A percentile compares a stretch with the other conserved stretches of the same genome.
These are phyloP conservation scores for Fusarium penzigii DNA, from an alignment of 2,329 filamentous ascomycete genomes.

Conservation along the genomic window DNA sequence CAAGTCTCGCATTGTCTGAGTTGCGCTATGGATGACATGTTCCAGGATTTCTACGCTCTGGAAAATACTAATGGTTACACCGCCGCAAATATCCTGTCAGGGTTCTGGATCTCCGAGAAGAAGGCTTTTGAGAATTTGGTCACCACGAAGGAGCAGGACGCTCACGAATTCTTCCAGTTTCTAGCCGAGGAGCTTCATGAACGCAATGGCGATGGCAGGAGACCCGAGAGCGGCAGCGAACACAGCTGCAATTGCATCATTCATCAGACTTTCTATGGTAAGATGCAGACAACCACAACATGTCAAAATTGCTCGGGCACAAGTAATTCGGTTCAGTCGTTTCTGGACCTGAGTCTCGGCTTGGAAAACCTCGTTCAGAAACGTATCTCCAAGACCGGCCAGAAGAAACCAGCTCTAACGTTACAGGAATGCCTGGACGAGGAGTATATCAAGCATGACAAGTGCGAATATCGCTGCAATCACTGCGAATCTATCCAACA, in stretches of 20 bases:
- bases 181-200: constrained; percentile 89
- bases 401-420: constrained; percentile 45
- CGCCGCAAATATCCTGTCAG: constrained; percentile 83
- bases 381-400: constrained; percentile 55
- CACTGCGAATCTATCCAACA: constrained; percentile 77
- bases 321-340: constrained; percentile 82
- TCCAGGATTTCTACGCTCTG: constrained; percentile 68
- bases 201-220: constrained; percentile 72
- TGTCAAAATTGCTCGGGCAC: constrained; percentile 85
- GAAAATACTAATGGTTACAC: constrained; percentile 89
- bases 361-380: constrained; percentile 76
- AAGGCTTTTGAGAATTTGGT: constrained; percentile 73
- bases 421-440: constrained; percentile 77
- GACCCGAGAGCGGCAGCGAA: constrained; percentile 58
- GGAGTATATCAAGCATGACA: constrained; percentile 84
- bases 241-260: constrained; percentile 84
- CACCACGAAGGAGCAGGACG: constrained; percentile 93
- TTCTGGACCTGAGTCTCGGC: constrained; percentile 86
- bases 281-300: constrained; percentile 85
- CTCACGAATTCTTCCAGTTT: constrained; percentile 96
- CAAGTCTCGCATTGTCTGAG: constrained; percentile 62
- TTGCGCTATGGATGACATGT: constrained; percentile 73
- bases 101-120: constrained; percentile 84
- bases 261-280: constrained; percentile 92
- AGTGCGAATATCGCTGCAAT: constrained; percentile 85